phyloP scores from a whole-genome alignment of 768 basidiomycete species.

The Kwoniella dejecticola region DNA sequence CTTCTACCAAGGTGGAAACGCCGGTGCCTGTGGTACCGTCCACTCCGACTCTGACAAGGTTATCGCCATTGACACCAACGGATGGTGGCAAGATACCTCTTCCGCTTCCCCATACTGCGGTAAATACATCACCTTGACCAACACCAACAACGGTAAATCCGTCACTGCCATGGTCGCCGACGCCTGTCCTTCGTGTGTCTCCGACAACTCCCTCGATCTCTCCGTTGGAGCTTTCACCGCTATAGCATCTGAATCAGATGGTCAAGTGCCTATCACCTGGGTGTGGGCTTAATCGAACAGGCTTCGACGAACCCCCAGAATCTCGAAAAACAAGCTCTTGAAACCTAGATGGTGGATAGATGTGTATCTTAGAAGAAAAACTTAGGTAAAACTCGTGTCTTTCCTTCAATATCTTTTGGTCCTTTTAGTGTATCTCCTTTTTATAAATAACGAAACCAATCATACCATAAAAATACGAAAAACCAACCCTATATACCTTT shows the following conservation, averaged over 20 bases:
- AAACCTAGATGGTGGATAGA: conserved; percentile 14
- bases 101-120: conserved; percentile 68
- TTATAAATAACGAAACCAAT: conserved; percentile 2
- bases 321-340: background rate
- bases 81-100: conserved; percentile 60
- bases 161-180: conserved; percentile 72
- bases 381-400: conserved; percentile 3
- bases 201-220: conserved; percentile 65
- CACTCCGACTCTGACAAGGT: conserved; percentile 61
- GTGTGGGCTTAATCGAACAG: conserved; percentile 18
- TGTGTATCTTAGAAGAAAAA: no score
- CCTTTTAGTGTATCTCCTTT: conserved; percentile 15
- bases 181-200: conserved; percentile 76
- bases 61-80: conserved; percentile 60
- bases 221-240: conserved; percentile 64
- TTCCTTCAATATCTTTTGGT: conserved; percentile 16
- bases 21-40: conserved; percentile 75
- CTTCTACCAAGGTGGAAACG: conserved; percentile 70
- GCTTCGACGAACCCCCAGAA: background rate
- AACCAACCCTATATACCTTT: background rate
- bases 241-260: conserved; percentile 62
- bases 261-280: conserved; percentile 58
- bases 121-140: conserved; percentile 65
- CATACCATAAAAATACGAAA: conserved; percentile 4
- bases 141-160: conserved; percentile 63